Evolutionary conservation across 2,329 filamentous ascomycete genomes (phyloP).

Genomic region (Chaetomium olivaceum): DNA sequence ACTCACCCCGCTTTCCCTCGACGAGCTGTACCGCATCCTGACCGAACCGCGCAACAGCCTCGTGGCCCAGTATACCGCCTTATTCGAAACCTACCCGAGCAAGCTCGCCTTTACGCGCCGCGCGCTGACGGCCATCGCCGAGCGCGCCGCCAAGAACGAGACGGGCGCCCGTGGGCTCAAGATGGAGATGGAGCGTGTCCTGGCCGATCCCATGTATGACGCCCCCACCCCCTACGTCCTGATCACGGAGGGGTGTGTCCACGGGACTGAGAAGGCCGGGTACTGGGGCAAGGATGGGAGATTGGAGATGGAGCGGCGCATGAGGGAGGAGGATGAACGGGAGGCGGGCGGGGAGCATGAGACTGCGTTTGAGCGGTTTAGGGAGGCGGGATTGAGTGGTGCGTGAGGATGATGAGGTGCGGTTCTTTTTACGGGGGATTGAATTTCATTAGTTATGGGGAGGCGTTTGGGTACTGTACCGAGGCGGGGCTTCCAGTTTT

Average conservation of each 20-base stretch:
- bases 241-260: slow-evolving; percentile 69
- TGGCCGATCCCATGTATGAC: slow-evolving; percentile 80
- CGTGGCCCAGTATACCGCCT: slow-evolving; percentile 81
- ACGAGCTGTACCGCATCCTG: slow-evolving; percentile 78
- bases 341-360: slow-evolving; percentile 24
- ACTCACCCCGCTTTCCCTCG: slow-evolving; percentile 69
- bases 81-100: slow-evolving; percentile 79
- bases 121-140: slow-evolving; percentile 78
- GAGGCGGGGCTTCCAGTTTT: background rate
- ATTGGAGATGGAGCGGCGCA: slow-evolving; percentile 67
- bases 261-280: slow-evolving; percentile 58
- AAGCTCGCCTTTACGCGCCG: slow-evolving; percentile 80
- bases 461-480: slow-evolving; percentile 22
- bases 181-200: slow-evolving; percentile 76
- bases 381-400: slow-evolving; percentile 51
- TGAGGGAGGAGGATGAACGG: slow-evolving; percentile 61
- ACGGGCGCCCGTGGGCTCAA: slow-evolving; percentile 80
- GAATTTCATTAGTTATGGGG: background rate
- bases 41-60: slow-evolving; percentile 91
- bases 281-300: slow-evolving; percentile 71
- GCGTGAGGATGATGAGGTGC: slow-evolving; percentile 33
- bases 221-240: slow-evolving; percentile 74
- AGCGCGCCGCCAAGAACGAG: slow-evolving; percentile 57
- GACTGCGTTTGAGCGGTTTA: slow-evolving; percentile 44
- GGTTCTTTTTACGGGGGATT: too few relatives aligned